Base-by-base conservation (phyloP, 345 rosid genomes). In the Linum trigynum region DNA sequence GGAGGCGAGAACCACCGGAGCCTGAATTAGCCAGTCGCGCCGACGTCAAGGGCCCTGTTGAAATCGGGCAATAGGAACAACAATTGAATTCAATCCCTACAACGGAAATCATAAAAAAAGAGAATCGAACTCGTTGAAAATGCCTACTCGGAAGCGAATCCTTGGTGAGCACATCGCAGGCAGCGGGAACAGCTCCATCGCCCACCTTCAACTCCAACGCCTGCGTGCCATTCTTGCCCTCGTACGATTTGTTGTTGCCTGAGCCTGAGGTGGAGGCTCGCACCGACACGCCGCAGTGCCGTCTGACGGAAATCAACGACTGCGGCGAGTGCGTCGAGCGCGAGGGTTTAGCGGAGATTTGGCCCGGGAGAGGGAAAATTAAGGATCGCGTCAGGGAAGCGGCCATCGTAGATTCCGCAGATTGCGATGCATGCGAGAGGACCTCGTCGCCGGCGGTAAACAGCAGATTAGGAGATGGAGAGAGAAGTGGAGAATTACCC, bases 1-100 rank as follows among this genome's bases (percentile, higher is more conserved):
- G 97, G 68, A 94, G 80, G 37, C 88, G 84, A 37, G 88, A 73
- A 37, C 92, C 91, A 53, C 68, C 83, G 58, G 95, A 72, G n/a
- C 70, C 76, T 43, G 84, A 66, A 73, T 71, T 71, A 23, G 79
- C 81, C 23, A 69, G 65, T 59, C 82, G 80, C 48, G 74, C 73
- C 16, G 92, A 88, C 50, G 97, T 86, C 68, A 94, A 80, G 42
- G 99, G 99, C 83, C 71, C 99, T 94, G 60, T 37, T 38, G 9
- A 69, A 65, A 60, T 10, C 37, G 42, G 57, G 60, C 41, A 41
- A 51, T 0, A 5, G 40, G 53, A 15, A 32, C 8, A 50, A 9
- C 57, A 65, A 56, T n/a, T 10, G 11, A 57, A 32, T 17, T 3
- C 16, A 7, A 57, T n/a, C 36, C 16, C 7, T 43, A 43, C 10